Conservation (phyloP, 495 filamentous ascomycete genomes). For the Jackrogersella minutella region DNA sequence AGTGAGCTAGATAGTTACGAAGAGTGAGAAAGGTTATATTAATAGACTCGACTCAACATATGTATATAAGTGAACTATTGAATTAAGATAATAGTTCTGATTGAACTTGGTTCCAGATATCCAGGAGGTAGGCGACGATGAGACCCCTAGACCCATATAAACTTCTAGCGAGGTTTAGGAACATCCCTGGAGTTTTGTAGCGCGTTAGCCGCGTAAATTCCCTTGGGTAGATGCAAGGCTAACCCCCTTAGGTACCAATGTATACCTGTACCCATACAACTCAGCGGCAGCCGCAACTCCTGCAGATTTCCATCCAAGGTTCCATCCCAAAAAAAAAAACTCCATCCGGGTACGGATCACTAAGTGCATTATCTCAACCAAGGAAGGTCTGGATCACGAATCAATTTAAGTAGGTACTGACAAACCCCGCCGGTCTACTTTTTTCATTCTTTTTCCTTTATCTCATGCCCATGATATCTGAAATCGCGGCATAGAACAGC, state of each 20-base stretch:
- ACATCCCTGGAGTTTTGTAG: slow-evolving; percentile 14
- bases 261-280: neutral
- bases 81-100: too few species aligned
- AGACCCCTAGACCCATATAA: neutral
- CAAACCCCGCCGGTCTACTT: slow-evolving; percentile 3
- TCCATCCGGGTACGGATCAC: slow-evolving; percentile 5
- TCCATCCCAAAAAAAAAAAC: too few species aligned
- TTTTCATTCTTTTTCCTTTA: neutral
- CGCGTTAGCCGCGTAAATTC: slow-evolving; percentile 37
- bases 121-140: too few species aligned
- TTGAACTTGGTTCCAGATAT: too few species aligned
- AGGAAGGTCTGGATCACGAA: slow-evolving; percentile 23
- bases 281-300: slow-evolving; percentile 15
- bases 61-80: too few species aligned
- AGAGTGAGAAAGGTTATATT: too few species aligned
- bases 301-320: slow-evolving; percentile 19
- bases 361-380: slow-evolving; percentile 2
- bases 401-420: slow-evolving; percentile 14
- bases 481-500: slow-evolving; percentile 6
- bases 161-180: neutral
- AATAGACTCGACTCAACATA: too few species aligned
- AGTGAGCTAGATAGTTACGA: too few species aligned
- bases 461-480: neutral
- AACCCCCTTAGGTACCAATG: slow-evolving; percentile 3
- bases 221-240: slow-evolving; percentile 1